phyloP scores from a whole-genome alignment of 805 yeast species.

The Yarrowia phangngaensis region DNA sequence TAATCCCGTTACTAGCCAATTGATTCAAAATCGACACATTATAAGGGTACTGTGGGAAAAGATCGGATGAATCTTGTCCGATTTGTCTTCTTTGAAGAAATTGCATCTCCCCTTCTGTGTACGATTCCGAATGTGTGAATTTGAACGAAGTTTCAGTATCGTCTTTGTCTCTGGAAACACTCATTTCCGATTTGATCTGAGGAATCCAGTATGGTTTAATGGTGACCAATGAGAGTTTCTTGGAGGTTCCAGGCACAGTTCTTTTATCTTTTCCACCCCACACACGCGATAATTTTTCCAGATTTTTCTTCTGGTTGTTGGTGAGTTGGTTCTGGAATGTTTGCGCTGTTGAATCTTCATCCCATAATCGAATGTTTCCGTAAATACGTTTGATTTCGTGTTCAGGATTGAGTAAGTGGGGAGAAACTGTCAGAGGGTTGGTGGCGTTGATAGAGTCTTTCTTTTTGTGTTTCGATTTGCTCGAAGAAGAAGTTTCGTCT shows the following conservation, averaged over 20 bases:
- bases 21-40: conserved; percentile 76
- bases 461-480: not conserved
- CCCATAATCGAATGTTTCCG: conserved; percentile 21
- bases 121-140: conserved; percentile 44
- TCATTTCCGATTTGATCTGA: conserved; percentile 54
- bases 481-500: no score
- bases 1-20: conserved; percentile 64
- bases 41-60: conserved; percentile 57
- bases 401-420: conserved; percentile 8
- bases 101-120: conserved; percentile 65
- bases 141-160: conserved; percentile 52
- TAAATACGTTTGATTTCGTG: conserved; percentile 14
- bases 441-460: not conserved
- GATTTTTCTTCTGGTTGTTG: conserved; percentile 13
- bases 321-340: conserved; percentile 13
- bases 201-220: conserved; percentile 82
- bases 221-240: conserved; percentile 64
- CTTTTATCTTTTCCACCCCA: conserved; percentile 82
- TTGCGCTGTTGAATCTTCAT: conserved; percentile 11
- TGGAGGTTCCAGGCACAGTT: conserved; percentile 66
- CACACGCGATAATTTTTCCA: conserved; percentile 12
- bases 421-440: conserved; percentile 6
- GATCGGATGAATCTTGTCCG: conserved; percentile 39
- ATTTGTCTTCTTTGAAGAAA: conserved; percentile 45
- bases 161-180: conserved; percentile 35